Evolutionary conservation across 208 protist species (phyloP).

Genomic region (Leishmania tarentolae): DNA sequence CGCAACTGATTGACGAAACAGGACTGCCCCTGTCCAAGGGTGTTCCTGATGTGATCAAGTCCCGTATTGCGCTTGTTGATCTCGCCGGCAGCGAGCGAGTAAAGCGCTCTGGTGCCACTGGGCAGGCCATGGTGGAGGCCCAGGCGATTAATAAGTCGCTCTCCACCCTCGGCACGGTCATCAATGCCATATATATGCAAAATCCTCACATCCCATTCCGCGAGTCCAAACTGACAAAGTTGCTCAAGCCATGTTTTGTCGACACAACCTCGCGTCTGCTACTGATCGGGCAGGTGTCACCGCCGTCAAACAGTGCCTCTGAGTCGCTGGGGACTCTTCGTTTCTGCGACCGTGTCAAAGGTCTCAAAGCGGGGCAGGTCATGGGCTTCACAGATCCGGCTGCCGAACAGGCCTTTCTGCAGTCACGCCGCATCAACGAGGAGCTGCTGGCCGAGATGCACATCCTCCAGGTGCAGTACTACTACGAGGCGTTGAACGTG

Average conservation of each 20-base stretch:
- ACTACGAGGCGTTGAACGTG: conserved; percentile 54
- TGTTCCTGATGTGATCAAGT: conserved; percentile 80
- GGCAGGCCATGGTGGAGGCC: conserved; percentile 88
- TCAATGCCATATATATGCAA: conserved; percentile 86
- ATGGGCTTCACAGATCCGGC: conserved; percentile 54
- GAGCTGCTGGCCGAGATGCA: conserved; percentile 80
- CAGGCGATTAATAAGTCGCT: conserved; percentile 93
- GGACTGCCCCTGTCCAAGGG: conserved; percentile 36
- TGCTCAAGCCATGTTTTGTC: conserved; percentile 85
- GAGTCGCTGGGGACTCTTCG: conserved; percentile 84
- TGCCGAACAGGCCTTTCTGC: conserved; percentile 65
- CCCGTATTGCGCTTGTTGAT: conserved; percentile 95
- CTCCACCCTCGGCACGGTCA: conserved; percentile 80
- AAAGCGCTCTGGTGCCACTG: conserved; percentile 87
- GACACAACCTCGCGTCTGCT: conserved; percentile 68
- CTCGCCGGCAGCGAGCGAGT: conserved; percentile 94
- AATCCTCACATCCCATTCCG: conserved; percentile 85
- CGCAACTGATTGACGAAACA: conserved; percentile 58
- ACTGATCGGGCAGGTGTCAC: conserved; percentile 87
- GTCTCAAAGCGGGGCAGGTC: conserved; percentile 67
- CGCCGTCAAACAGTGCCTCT: conserved; percentile 50
- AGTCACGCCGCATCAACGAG: conserved; percentile 56
- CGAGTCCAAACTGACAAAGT: conserved; percentile 93
- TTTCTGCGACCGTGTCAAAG: conserved; percentile 91
- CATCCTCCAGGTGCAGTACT: conserved; percentile 60